Evolutionary conservation across 441 rosid genomes (phyloP), one percentile per base, ranked within the genome.

Genomic region (Pelargonium citronellum): DNA sequence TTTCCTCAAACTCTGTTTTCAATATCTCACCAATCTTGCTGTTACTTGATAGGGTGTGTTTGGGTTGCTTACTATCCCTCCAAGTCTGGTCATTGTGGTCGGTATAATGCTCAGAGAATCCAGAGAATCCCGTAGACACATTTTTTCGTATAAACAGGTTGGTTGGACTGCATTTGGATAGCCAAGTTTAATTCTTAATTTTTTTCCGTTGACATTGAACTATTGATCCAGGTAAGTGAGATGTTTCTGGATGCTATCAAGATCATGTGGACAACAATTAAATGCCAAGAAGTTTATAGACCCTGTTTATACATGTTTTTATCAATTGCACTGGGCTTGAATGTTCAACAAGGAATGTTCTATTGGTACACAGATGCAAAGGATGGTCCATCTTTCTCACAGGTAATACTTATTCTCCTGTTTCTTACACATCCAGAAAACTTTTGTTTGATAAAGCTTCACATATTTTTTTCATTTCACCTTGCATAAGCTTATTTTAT

Each of bases 241-340:
- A 96, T 85, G 72, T 80, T 91, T 77, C 64, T 76, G 8, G 92
- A 86, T 69, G 99, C 96, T 13, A 83, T 90, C 47, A 91, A 84
- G 79, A 82, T 95, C 0, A 91, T 90, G 96, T 89, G 96, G 97
- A 84, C 78, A 30, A 93, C 97, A 37, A 58, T 93, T 78, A 90
- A 89, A 69, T 81, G 79, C 76, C 87, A 89, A 1, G 83, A 83
- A 49, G 98, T 91, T 58, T 96, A 98, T 97, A 82, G 97, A 70
- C 96, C 98, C 13, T 85, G 98, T 75, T 69, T 96, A 9, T 96
- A 96, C 64, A 91, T 96, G 96, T 96, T 87, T 74, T 51, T 89
- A 17, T 93, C 98, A 11, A 79, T 93, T 24, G 84, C 93, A 46
- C 49, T 90, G 75, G 86, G 97, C 72, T 77, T 95, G 37, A 83